Evolutionary conservation across 257 asterid genomes (phyloP).

Genomic region (Phtheirospermum japonicum): DNA sequence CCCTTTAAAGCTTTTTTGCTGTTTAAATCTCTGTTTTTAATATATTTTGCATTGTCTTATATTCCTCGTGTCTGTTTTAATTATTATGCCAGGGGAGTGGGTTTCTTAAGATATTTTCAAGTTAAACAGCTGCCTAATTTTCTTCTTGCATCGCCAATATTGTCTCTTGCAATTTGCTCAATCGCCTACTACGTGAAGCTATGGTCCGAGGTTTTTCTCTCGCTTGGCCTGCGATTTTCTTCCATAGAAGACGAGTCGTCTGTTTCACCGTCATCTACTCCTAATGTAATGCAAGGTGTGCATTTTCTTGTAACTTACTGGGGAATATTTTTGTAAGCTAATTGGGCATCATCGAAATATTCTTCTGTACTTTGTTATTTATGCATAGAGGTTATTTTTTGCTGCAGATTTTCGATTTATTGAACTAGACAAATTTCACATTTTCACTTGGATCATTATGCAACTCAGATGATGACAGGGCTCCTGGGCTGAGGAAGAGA

Average conservation of each 20-base stretch:
- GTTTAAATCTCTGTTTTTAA: not conserved
- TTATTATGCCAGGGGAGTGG: constrained; percentile 77
- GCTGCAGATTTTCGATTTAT: not conserved
- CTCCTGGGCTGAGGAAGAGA: constrained; percentile 49
- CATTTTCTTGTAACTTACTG: constrained; percentile 20
- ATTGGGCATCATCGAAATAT: too few relatives aligned
- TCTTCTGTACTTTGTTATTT: too few relatives aligned
- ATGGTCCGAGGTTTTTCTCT: constrained; percentile 67
- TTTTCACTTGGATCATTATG: constrained; percentile 28
- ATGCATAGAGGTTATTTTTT: too few relatives aligned
- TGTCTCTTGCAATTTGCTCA: constrained; percentile 72
- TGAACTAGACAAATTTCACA: not conserved
- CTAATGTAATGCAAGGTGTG: constrained; percentile 47
- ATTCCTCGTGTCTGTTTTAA: constrained; percentile 26
- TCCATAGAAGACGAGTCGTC: constrained; percentile 30
- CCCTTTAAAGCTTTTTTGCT: not conserved
- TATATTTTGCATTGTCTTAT: not conserved
- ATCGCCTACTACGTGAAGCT: constrained; percentile 59
- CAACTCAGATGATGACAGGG: constrained; percentile 35
- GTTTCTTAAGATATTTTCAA: constrained; percentile 84
- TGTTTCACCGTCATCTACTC: constrained; percentile 35
- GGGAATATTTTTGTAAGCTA: not conserved
- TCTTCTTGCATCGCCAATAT: constrained; percentile 83
- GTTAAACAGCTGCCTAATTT: constrained; percentile 88
- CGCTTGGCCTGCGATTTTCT: constrained; percentile 63